A percentile compares a stretch with the other conserved stretches of the same genome.
Evolutionary conservation across 2,329 filamentous ascomycete species (phyloP).

Genomic region (Trichoderma sp.): DNA sequence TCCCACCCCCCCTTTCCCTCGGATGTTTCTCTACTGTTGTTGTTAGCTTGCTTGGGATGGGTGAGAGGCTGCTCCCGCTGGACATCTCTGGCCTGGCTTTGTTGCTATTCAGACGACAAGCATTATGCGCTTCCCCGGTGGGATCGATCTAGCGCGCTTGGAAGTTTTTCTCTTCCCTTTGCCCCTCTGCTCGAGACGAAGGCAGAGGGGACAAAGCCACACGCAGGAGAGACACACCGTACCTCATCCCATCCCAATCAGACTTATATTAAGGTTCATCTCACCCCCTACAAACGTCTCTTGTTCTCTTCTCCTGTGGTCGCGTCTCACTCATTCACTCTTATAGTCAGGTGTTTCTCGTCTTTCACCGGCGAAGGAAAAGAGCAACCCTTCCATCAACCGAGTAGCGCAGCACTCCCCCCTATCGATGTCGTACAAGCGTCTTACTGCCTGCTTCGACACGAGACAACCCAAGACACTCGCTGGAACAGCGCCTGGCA

Average conservation of each 20-base stretch:
- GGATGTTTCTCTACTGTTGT: constrained; percentile 17
- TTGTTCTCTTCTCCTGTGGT: constrained; percentile 1
- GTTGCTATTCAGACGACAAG: not conserved
- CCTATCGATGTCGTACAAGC: constrained; percentile 19
- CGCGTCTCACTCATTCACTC: constrained; percentile 3
- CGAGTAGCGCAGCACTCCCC: constrained; percentile 14
- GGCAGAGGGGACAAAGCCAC: constrained; percentile 12
- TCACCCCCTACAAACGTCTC: constrained; percentile 9
- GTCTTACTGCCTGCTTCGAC: constrained; percentile 6
- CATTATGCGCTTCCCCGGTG: constrained; percentile 26
- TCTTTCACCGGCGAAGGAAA: not conserved
- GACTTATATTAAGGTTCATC: constrained; percentile 30
- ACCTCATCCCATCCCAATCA: constrained; percentile 17
- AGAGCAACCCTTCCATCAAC: not conserved
- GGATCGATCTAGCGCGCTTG: constrained; percentile 28
- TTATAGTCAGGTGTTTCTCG: constrained; percentile 4
- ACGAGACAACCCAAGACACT: constrained; percentile 20
- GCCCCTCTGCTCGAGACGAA: constrained; percentile 17
- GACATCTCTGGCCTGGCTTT: constrained; percentile 12
- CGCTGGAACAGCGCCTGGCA: constrained; percentile 9
- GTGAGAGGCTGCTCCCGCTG: constrained; percentile 23
- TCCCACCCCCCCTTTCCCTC: not conserved
- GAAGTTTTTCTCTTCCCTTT: constrained; percentile 8
- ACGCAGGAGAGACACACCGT: constrained; percentile 17
- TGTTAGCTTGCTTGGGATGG: constrained; percentile 12